Conservation (phyloP, 257 asterid species). For the Mentha longifolia region DNA sequence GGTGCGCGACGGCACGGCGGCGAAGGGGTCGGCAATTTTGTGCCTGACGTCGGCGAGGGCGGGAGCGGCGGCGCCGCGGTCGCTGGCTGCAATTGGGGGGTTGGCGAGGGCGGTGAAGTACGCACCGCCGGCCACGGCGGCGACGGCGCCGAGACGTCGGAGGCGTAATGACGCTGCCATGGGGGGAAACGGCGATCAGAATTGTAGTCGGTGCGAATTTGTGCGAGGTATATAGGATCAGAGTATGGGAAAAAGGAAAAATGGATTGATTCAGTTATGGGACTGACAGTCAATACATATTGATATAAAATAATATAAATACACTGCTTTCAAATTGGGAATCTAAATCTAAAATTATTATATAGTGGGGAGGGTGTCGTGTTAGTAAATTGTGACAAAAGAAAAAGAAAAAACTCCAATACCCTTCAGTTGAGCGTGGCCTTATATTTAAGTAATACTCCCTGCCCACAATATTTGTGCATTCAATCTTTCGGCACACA, state of each 20-base stretch:
- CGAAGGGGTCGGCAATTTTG: conserved; percentile 65
- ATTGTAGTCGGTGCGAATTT: neutral
- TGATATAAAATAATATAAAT: neutral
- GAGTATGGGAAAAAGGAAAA: conserved; percentile 33
- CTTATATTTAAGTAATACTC: no score
- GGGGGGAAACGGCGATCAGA: conserved; percentile 19
- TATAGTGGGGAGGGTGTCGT: no score
- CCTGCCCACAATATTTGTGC: no score
- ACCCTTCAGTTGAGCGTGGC: no score
- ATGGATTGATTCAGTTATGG: conserved; percentile 48
- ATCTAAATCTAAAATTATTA: neutral
- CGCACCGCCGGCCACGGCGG: conserved; percentile 68
- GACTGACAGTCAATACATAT: conserved; percentile 17
- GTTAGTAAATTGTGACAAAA: no score
- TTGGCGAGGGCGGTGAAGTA: conserved; percentile 54
- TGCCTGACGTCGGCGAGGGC: conserved; percentile 46
- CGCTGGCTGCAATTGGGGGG: conserved; percentile 65
- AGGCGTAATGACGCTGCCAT: conserved; percentile 76
- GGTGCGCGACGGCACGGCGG: conserved; percentile 67
- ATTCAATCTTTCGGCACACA: no score
- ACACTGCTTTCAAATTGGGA: conserved; percentile 43
- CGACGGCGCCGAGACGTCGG: conserved; percentile 73
- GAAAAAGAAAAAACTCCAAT: no score
- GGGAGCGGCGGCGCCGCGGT: conserved; percentile 54
- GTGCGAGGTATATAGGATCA: conserved; percentile 21